A percentile compares a stretch with the other conserved stretches of the same genome.
phyloP scores from a whole-genome alignment of 352 stramenopile genomes.

The Phytopythium boreale region DNA sequence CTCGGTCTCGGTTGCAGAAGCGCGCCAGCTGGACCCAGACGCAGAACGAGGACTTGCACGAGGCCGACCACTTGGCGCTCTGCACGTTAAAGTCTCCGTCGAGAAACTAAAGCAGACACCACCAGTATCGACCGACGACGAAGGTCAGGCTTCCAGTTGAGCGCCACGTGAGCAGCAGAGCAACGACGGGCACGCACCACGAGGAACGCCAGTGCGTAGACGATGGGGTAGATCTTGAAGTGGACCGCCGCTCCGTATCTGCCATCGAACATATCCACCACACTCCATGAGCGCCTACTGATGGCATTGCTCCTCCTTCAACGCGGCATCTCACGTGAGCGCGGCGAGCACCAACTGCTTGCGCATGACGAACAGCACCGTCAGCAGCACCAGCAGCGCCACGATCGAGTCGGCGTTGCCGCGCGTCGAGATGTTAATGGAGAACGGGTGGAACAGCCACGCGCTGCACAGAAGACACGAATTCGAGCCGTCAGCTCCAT shows the following conservation, averaged over 20 bases:
- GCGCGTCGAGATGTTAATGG: conserved; percentile 99
- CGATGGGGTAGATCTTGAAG: conserved; percentile 98
- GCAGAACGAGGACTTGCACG: conserved; percentile 48
- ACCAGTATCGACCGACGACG: not conserved
- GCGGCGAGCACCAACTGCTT: conserved; percentile 73
- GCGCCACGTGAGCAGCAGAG: not conserved
- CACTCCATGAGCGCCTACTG: not conserved
- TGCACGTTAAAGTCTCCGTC: conserved; percentile 52
- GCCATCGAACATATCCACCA: not conserved
- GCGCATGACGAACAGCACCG: conserved; percentile 81
- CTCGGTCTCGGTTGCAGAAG: conserved; percentile 62
- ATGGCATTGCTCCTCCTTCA: not conserved
- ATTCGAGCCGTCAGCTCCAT: not conserved
- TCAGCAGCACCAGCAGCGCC: conserved; percentile 91
- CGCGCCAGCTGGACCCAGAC: conserved; percentile 47
- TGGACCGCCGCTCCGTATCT: conserved; percentile 96
- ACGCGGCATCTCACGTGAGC: conserved; percentile 41
- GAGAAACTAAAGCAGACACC: conserved; percentile 44
- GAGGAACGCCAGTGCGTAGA: conserved; percentile 92
- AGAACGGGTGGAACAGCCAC: conserved; percentile 98
- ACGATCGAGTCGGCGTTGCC: conserved; percentile 96
- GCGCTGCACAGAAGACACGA: conserved; percentile 29
- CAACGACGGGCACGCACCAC: conserved; percentile 42
- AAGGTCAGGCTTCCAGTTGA: not conserved
- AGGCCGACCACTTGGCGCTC: conserved; percentile 46